These are phyloP conservation scores for Plantago ovata DNA, from an alignment of 257 asterid genomes.

Conservation along the genomic window DNA sequence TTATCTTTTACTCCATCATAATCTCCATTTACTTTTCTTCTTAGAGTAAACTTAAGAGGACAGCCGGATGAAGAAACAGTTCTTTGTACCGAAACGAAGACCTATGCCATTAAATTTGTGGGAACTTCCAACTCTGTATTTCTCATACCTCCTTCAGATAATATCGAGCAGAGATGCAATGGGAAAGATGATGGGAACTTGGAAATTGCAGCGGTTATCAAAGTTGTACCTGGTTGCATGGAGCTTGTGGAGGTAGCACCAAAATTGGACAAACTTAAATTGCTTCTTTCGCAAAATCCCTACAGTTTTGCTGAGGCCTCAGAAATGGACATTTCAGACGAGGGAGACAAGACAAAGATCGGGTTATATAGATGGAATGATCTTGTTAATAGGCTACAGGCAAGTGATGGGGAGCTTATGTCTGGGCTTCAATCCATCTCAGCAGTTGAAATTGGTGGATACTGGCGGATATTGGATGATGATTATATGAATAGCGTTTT, in stretches of 20 bases:
- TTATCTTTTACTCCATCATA: conserved; percentile 1
- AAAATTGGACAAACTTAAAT: conserved; percentile 67
- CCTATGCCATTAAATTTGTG: conserved; percentile 84
- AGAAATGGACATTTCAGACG: conserved; percentile 49
- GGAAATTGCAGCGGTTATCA: conserved; percentile 57
- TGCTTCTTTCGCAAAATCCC: conserved; percentile 73
- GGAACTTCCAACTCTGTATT: conserved; percentile 88
- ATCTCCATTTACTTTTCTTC: conserved; percentile 5
- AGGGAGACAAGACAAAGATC: conserved; percentile 18
- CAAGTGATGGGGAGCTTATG: conserved; percentile 74
- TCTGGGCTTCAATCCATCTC: conserved; percentile 53
- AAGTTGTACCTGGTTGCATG: conserved; percentile 78
- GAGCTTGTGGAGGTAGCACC: conserved; percentile 92
- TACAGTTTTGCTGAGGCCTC: conserved; percentile 51
- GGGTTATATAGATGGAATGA: conserved; percentile 75
- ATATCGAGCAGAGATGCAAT: conserved; percentile 20
- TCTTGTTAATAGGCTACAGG: conserved; percentile 69
- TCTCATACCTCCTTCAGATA: conserved; percentile 69
- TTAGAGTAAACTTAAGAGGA: conserved; percentile 83
- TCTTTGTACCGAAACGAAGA: conserved; percentile 77
- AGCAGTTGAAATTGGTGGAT: conserved; percentile 76
- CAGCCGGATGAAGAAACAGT: conserved; percentile 92
- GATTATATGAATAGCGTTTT: conserved; percentile 48
- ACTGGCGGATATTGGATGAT: conserved; percentile 79
- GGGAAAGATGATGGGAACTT: conserved; percentile 30